Evolutionary conservation across 139 green algal species (phyloP).

Genomic region (Pseudopediastrum boryanum): DNA sequence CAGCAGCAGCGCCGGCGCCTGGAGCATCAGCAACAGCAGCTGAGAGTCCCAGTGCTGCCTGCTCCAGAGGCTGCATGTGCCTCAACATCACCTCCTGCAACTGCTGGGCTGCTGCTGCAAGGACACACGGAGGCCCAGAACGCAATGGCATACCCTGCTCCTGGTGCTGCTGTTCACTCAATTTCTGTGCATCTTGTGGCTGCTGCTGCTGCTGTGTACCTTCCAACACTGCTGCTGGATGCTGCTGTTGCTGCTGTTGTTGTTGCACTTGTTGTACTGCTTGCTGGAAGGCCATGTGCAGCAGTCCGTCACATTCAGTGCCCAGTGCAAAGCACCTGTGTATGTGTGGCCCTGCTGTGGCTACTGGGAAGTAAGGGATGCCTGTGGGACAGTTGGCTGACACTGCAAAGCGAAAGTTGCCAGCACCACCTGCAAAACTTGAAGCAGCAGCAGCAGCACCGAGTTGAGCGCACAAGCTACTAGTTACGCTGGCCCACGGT

Average conservation of each 20-base stretch:
- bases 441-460: conserved; percentile 1
- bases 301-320: conserved; percentile 47
- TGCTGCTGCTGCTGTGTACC: too few relatives aligned
- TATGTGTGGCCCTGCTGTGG: background rate
- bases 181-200: too few relatives aligned
- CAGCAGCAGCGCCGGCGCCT: too few relatives aligned
- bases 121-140: background rate
- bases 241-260: conserved; percentile 1
- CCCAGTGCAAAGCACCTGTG: conserved; percentile 48
- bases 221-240: conserved; percentile 7
- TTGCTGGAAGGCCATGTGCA: conserved; percentile 41
- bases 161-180: too few relatives aligned
- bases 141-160: too few relatives aligned
- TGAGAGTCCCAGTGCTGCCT: background rate
- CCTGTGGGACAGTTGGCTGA: conserved; percentile 34
- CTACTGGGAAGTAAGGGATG: conserved; percentile 60
- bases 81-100: conserved; percentile 3
- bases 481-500: background rate
- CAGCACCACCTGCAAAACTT: conserved; percentile 7
- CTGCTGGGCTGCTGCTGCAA: background rate
- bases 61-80: background rate
- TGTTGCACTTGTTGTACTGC: conserved; percentile 4
- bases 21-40: background rate
- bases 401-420: conserved; percentile 50
- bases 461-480: background rate